Percentiles rank a stretch among this genome's conserved stretches.
phyloP scores from a whole-genome alignment of 352 stramenopile species.

The Phytophthora sp. region DNA sequence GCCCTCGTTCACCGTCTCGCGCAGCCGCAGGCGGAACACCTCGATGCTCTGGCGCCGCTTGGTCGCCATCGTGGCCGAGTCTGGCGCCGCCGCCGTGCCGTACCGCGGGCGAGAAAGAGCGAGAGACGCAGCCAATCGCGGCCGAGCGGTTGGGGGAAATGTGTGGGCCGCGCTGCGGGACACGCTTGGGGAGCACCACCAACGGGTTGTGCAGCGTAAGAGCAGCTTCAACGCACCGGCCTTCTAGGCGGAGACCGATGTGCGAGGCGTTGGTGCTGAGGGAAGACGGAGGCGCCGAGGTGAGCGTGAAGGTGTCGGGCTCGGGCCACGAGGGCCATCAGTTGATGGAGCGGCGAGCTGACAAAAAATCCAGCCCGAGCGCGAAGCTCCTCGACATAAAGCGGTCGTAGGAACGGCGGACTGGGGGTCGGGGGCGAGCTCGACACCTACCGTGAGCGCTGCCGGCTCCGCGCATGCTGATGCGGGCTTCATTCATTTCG shows the following conservation, averaged over 20 bases:
- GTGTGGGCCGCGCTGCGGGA: background rate
- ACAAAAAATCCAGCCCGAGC: background rate
- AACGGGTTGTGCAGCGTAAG: background rate
- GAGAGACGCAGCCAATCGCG: conserved; percentile 22
- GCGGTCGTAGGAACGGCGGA: background rate
- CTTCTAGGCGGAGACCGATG: background rate
- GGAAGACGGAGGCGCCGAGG: too few species aligned
- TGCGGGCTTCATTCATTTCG: too few species aligned
- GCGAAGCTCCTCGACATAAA: background rate
- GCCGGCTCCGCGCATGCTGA: too few species aligned
- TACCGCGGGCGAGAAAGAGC: too few species aligned
- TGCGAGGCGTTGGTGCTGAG: too few species aligned
- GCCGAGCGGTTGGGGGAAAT: conserved; percentile 21
- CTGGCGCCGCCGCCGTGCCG: background rate
- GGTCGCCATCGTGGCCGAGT: conserved; percentile 15
- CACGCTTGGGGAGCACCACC: background rate
- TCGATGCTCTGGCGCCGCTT: conserved; percentile 58
- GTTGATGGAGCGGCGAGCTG: too few species aligned
- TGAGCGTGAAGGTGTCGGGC: too few species aligned
- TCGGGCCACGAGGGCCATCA: too few species aligned
- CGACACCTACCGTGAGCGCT: too few species aligned
- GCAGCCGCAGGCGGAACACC: conserved; percentile 70
- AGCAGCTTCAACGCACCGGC: background rate
- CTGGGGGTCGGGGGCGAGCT: background rate
- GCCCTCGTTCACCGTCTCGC: conserved; percentile 71